Percentiles rank a stretch among this genome's conserved stretches.
These are phyloP conservation scores for Ophiostoma ips DNA, from an alignment of 2,329 filamentous ascomycete genomes.

Conservation along the genomic window DNA sequence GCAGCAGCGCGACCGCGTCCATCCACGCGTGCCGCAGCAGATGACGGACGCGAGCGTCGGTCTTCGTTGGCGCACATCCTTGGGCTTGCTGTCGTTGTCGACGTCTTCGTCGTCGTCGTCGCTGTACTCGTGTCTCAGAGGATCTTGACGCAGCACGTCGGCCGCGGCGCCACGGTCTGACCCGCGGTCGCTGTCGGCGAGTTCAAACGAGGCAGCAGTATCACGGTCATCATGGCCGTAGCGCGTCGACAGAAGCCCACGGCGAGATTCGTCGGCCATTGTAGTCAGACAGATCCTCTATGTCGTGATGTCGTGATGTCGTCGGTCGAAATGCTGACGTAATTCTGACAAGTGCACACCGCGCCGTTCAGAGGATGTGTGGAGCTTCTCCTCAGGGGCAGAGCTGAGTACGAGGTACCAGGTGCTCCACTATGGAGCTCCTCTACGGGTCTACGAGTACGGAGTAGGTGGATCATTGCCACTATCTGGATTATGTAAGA, in stretches of 20 bases:
- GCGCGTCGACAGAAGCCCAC: conserved; percentile 1
- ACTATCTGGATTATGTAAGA: too few relatives aligned
- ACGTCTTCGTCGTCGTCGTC: background rate
- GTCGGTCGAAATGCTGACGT: background rate
- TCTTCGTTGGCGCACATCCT: background rate
- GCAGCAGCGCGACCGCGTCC: conserved; percentile 23
- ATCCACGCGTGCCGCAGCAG: background rate
- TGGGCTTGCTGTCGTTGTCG: background rate
- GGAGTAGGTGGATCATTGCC: too few relatives aligned
- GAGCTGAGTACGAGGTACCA: too few relatives aligned
- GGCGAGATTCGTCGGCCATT: background rate
- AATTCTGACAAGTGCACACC: too few relatives aligned
- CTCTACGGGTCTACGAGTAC: too few relatives aligned
- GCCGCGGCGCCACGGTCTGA: conserved; percentile 20
- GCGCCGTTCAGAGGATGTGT: too few relatives aligned
- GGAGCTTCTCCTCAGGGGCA: too few relatives aligned
- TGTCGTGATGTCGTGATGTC: background rate
- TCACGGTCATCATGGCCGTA: background rate
- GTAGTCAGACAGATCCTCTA: too few relatives aligned
- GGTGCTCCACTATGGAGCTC: too few relatives aligned
- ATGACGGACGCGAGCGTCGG: background rate
- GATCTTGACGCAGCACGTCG: conserved; percentile 19
- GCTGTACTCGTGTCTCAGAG: background rate
- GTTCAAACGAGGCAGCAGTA: conserved; percentile 3
- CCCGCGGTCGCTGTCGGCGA: conserved; percentile 12